Conservation (phyloP, 2,329 filamentous ascomycete genomes). For the Pseudogymnoascus sp. region DNA sequence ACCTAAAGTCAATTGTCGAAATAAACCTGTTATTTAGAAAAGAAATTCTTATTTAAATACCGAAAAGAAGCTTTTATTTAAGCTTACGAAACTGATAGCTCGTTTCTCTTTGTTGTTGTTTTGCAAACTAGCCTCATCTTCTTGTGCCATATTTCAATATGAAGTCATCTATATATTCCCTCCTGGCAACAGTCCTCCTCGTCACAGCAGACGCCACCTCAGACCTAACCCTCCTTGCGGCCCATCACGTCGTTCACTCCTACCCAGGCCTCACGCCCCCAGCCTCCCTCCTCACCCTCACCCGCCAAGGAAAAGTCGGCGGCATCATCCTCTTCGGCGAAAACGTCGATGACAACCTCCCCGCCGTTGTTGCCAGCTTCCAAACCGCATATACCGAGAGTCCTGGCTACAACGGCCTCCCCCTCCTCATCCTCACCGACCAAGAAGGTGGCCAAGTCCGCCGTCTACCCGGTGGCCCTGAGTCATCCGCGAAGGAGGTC, state of each 20-base stretch:
- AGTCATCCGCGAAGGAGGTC: slow-evolving; percentile 22
- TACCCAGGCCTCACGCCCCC: slow-evolving; percentile 26
- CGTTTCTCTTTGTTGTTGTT: background rate
- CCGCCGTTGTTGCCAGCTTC: slow-evolving; percentile 17
- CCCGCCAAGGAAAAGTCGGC: slow-evolving; percentile 26
- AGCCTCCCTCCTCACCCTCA: slow-evolving; percentile 21
- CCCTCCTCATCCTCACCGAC: slow-evolving; percentile 29
- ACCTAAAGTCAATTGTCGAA: background rate
- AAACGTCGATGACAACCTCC: slow-evolving; percentile 26
- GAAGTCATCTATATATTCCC: background rate
- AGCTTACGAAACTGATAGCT: background rate
- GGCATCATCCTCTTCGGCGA: slow-evolving; percentile 28
- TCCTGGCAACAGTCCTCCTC: slow-evolving; percentile 2
- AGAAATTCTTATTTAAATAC: background rate
- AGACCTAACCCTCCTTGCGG: background rate
- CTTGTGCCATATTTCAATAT: background rate
- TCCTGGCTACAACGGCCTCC: slow-evolving; percentile 20
- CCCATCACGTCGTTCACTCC: slow-evolving; percentile 28
- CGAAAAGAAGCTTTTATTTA: background rate
- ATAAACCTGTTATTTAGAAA: background rate
- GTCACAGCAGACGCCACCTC: background rate
- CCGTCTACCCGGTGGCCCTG: slow-evolving; percentile 25
- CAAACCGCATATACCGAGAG: slow-evolving; percentile 22
- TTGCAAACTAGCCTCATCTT: background rate
- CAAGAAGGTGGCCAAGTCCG: slow-evolving; percentile 29